phyloP scores from a whole-genome alignment of 495 filamentous ascomycete genomes.

The Penicillium soppii region DNA sequence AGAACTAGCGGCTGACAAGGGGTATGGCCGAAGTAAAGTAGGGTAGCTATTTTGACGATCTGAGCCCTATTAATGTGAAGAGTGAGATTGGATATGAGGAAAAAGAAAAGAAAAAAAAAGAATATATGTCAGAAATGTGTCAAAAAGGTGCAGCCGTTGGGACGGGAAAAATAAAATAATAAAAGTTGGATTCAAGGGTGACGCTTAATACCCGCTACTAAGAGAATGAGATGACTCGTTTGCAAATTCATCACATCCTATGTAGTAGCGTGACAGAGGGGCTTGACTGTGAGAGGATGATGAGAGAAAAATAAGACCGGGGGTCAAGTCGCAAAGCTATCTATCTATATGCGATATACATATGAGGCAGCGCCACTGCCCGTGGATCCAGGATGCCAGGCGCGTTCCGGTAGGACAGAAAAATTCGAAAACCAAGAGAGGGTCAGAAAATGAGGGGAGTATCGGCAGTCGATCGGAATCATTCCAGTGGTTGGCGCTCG shows the following conservation, averaged over 20 bases:
- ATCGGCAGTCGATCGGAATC: constrained; percentile 35
- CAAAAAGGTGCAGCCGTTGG: constrained; percentile 1
- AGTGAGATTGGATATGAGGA: constrained; percentile 9
- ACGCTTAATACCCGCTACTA: constrained; percentile 1
- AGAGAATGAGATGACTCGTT: constrained; percentile 7
- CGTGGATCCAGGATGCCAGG: constrained; percentile 9
- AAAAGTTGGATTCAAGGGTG: constrained; percentile 3
- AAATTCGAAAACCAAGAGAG: constrained; percentile 8
- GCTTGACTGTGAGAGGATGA: constrained; percentile 31
- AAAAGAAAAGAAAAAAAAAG: constrained; percentile 15
- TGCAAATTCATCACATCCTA: constrained; percentile 31
- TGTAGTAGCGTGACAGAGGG: constrained; percentile 25
- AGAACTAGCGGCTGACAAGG: constrained; percentile 16
- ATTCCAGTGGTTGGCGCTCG: constrained; percentile 30
- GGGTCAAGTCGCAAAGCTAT: constrained; percentile 3
- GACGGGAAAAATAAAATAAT: constrained; percentile 8
- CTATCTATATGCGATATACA: constrained; percentile 17
- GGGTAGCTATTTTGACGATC: constrained; percentile 20
- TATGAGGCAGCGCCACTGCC: constrained; percentile 20
- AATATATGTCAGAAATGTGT: not conserved
- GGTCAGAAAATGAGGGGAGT: constrained; percentile 11
- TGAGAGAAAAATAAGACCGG: constrained; percentile 9
- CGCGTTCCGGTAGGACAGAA: constrained; percentile 8
- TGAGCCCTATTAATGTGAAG: constrained; percentile 18
- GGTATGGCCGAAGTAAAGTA: constrained; percentile 8